Evolutionary conservation across 1,284 basidiomycete genomes (phyloP).

Genomic region (Bjerkandera adusta): DNA sequence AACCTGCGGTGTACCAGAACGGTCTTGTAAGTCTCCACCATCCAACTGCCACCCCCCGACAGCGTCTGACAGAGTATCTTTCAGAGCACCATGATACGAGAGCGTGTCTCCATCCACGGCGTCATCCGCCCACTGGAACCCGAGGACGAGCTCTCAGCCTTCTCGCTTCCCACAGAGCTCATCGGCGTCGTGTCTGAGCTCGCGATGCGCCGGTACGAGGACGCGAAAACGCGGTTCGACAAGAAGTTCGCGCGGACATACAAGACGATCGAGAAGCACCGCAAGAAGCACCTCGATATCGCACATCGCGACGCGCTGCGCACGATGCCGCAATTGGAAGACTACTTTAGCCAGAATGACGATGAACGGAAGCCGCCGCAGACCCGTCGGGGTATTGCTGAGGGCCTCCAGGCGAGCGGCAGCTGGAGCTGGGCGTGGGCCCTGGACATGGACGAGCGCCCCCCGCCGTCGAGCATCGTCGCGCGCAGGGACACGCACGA

Average conservation of each 20-base stretch:
- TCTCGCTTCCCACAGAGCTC: slow-evolving; percentile 52
- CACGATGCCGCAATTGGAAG: slow-evolving; percentile 46
- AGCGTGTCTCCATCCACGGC: slow-evolving; percentile 61
- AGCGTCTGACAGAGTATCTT: slow-evolving; percentile 8
- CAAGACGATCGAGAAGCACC: slow-evolving; percentile 58
- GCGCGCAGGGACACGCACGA: slow-evolving; percentile 75
- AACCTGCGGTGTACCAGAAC: slow-evolving; percentile 55
- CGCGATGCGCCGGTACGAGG: slow-evolving; percentile 61
- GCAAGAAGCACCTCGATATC: slow-evolving; percentile 55
- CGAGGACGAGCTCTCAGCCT: slow-evolving; percentile 44
- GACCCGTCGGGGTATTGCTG: slow-evolving; percentile 40
- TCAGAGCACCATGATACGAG: slow-evolving; percentile 65
- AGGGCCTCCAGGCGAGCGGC: slow-evolving; percentile 46
- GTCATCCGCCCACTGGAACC: slow-evolving; percentile 59
- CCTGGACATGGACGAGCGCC: slow-evolving; percentile 68
- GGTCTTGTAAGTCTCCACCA: slow-evolving; percentile 39
- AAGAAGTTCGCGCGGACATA: slow-evolving; percentile 58
- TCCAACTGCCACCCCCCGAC: background rate
- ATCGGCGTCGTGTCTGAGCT: slow-evolving; percentile 72
- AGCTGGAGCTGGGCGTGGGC: slow-evolving; percentile 77
- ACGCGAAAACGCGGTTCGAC: slow-evolving; percentile 54
- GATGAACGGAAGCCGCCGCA: slow-evolving; percentile 22
- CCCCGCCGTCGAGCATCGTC: slow-evolving; percentile 81
- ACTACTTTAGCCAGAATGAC: slow-evolving; percentile 27
- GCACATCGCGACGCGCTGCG: slow-evolving; percentile 55